Percentiles rank a stretch among this genome's conserved stretches.
These are phyloP conservation scores for Tolypocladium nubicola DNA, from an alignment of 2,329 filamentous ascomycete species.

Conservation along the genomic window DNA sequence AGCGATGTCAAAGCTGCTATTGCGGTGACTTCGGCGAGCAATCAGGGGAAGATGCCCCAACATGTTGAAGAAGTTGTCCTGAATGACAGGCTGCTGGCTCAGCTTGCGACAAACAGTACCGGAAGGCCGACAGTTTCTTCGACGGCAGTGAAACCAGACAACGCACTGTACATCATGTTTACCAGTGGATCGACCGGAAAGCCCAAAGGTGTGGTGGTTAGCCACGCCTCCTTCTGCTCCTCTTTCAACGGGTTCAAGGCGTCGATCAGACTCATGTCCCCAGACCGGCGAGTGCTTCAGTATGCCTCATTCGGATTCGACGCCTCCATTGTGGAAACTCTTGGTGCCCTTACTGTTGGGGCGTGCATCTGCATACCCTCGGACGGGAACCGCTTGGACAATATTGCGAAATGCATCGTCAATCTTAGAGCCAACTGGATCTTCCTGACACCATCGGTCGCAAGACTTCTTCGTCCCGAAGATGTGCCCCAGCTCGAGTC, in stretches of 20 bases:
- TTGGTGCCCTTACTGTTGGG: neutral
- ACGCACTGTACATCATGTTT: slow-evolving; percentile 9
- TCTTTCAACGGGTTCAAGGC: slow-evolving; percentile 7
- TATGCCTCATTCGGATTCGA: neutral
- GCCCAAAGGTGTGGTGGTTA: slow-evolving; percentile 12
- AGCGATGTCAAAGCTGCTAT: slow-evolving; percentile 5
- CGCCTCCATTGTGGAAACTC: neutral
- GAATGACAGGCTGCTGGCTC: neutral
- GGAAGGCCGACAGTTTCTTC: neutral
- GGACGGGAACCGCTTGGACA: neutral
- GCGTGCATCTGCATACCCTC: slow-evolving; percentile 1
- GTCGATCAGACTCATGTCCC: neutral
- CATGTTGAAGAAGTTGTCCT: neutral
- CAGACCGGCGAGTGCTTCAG: slow-evolving; percentile 4
- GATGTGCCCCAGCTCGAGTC: neutral
- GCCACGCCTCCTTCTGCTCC: slow-evolving; percentile 7
- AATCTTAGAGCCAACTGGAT: slow-evolving; percentile 9
- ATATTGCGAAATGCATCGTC: slow-evolving; percentile 9
- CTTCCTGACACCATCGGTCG: slow-evolving; percentile 12
- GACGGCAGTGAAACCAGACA: neutral
- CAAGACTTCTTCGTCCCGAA: slow-evolving; percentile 9
- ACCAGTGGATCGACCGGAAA: slow-evolving; percentile 14
- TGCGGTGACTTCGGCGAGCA: slow-evolving; percentile 4
- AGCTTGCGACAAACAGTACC: neutral
- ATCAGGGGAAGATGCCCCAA: neutral